phyloP scores from a whole-genome alignment of 2,329 filamentous ascomycete species.

The Atkinsonella hypoxylon region DNA sequence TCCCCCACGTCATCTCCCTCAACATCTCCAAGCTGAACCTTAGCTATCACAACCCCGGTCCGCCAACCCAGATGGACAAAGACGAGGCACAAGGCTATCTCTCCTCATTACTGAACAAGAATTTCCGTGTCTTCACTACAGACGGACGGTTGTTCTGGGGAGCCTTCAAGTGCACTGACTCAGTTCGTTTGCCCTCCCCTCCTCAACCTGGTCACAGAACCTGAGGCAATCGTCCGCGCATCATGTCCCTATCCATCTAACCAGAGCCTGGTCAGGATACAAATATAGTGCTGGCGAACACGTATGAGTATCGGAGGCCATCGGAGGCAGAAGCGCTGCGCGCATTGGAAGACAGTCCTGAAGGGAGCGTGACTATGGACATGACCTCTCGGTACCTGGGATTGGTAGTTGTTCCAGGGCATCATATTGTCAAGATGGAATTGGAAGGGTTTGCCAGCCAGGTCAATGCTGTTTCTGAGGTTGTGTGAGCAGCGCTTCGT shows the following conservation, averaged over 20 bases:
- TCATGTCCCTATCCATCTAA: background rate
- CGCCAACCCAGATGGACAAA: conserved; percentile 30
- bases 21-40: background rate
- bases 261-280: conserved; percentile 46
- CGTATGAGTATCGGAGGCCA: conserved; percentile 82
- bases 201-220: background rate
- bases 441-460: conserved; percentile 63
- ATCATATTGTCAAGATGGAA: conserved; percentile 79
- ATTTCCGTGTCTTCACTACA: conserved; percentile 64
- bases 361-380: conserved; percentile 44
- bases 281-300: conserved; percentile 76
- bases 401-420: conserved; percentile 76
- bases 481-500: background rate
- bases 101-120: conserved; percentile 60
- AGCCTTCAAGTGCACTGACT: conserved; percentile 88
- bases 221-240: background rate
- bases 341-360: conserved; percentile 20
- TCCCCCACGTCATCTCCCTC: background rate
- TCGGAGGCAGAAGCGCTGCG: conserved; percentile 33
- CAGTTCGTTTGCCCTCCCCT: conserved; percentile 39
- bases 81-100: conserved; percentile 45
- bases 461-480: conserved; percentile 15
- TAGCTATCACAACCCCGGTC: background rate
- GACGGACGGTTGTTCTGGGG: conserved; percentile 86
- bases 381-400: conserved; percentile 83